Evolutionary conservation across 768 basidiomycete genomes (phyloP), one percentile per base, ranked within the genome.

Genomic region (Ramaria sp.): DNA sequence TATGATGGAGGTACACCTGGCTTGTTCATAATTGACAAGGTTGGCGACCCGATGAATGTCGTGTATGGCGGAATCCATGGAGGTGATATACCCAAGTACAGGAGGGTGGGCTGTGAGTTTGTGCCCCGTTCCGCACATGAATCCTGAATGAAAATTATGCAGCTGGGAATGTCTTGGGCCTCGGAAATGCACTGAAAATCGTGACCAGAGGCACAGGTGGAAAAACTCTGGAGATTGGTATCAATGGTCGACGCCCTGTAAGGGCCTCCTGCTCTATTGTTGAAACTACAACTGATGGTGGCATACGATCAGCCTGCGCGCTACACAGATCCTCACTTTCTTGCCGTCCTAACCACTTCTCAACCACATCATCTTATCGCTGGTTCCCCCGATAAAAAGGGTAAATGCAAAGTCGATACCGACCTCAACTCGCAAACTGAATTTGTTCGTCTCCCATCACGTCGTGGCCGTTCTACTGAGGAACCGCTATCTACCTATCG

Each of bases 11-110:
- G 64, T 62, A 61, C 61, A 63, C 39, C 64, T 63, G 42, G 66
- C 56, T 27, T 65, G 63, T 30, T 56, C 68, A 8, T 88, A 78
- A 66, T 86, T 9, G 53, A 55, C 24, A 55, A 44, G 18, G 10
- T 6, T 60, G 85, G 85, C 2, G 87, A 89, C 64, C 57, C 66
- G 42, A 67, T 81, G 51, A 88, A 85, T 62, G 66, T 85, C 30
- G 74, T 74, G 41, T 88, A 85, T 60, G 86, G 84, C n/a, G 69
- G 78, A 3, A 61, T 85, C 30, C 72, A 85, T 61, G 63, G 74
- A 27, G 74, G 81, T 15, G 78, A 83, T 60, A 66, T 87, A 24
- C 85, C 87, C 15, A 85, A 76, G 64, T 85, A 87, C 63, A 72
- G 70, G 57, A 61, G 78, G 44, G 71, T 81, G 48, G 71, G 69